phyloP scores from a whole-genome alignment of 2,329 filamentous ascomycete genomes.

The Falciphora oryzae region DNA sequence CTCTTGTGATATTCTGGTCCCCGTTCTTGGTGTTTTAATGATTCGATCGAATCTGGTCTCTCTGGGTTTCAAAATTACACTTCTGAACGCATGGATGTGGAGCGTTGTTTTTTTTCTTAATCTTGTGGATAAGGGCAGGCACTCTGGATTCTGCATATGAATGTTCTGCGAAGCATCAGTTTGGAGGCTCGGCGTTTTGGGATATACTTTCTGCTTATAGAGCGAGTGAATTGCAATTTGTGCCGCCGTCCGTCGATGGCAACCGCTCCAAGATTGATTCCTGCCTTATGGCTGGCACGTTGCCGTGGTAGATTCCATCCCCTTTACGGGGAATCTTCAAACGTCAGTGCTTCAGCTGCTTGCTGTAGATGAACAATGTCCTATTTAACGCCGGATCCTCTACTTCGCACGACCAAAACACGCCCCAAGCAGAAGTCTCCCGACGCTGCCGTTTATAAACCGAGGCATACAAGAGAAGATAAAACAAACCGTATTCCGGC shows the following conservation, averaged over 20 bases:
- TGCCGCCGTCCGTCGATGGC: too few relatives aligned
- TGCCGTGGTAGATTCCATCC: too few relatives aligned
- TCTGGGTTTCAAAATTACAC: background rate
- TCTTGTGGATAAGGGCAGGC: background rate
- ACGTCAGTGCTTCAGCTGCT: background rate
- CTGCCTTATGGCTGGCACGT: too few relatives aligned
- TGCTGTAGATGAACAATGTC: conserved; percentile 10
- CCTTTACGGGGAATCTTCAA: too few relatives aligned
- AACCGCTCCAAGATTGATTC: too few relatives aligned
- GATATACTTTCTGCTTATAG: background rate
- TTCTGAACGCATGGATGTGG: background rate
- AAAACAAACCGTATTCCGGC: background rate
- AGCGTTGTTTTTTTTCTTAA: background rate
- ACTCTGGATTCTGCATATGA: background rate
- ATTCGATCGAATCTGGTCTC: background rate
- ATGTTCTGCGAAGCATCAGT: background rate
- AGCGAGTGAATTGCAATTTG: too few relatives aligned
- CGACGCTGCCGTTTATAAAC: background rate
- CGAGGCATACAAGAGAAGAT: background rate
- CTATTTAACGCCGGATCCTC: background rate
- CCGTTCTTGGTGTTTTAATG: background rate
- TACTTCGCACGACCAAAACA: background rate
- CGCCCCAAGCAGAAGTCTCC: background rate
- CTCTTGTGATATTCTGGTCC: too few relatives aligned
- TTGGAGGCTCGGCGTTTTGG: background rate